Conservation (phyloP, 148 eudicot genomes). For the Dianthus caryophyllus region DNA sequence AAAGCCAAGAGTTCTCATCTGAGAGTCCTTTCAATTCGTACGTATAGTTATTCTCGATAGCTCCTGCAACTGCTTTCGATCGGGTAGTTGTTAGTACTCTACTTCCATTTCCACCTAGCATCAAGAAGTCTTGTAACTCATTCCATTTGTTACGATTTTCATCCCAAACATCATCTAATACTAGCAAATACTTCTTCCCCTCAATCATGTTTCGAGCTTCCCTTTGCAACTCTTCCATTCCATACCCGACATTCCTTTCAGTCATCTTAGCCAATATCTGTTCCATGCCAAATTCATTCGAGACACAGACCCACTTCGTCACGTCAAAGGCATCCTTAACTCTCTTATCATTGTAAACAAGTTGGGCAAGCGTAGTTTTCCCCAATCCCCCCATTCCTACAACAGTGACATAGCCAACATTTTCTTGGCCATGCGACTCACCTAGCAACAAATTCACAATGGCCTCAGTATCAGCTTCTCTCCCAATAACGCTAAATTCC, state of each 20-base stretch:
- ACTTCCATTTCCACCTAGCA: conserved; percentile 14
- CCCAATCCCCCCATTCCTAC: conserved; percentile 25
- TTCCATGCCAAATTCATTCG: conserved; percentile 13
- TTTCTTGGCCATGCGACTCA: background rate
- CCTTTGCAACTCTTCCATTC: conserved; percentile 15
- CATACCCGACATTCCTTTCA: background rate
- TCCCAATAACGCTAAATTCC: conserved; percentile 10
- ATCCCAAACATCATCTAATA: conserved; percentile 24
- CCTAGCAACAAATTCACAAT: background rate
- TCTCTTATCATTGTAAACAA: conserved; percentile 12
- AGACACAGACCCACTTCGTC: conserved; percentile 23
- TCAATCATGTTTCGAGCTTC: conserved; percentile 8
- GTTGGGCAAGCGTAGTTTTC: conserved; percentile 25
- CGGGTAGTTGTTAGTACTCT: conserved; percentile 13
- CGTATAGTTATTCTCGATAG: background rate
- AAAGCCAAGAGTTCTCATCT: conserved; percentile 17
- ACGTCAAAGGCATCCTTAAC: conserved; percentile 5
- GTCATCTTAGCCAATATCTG: conserved; percentile 15
- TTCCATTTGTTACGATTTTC: conserved; percentile 19
- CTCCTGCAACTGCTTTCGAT: conserved; percentile 13
- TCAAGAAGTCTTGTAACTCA: conserved; percentile 4
- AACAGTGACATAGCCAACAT: conserved; percentile 13
- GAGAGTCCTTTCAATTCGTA: conserved; percentile 13
- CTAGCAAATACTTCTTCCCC: conserved; percentile 19
- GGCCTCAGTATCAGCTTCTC: conserved; percentile 10